Evolutionary conservation across 192 early-diverging fungal species (phyloP).

Genomic region (Geosiphon pyriformis): DNA sequence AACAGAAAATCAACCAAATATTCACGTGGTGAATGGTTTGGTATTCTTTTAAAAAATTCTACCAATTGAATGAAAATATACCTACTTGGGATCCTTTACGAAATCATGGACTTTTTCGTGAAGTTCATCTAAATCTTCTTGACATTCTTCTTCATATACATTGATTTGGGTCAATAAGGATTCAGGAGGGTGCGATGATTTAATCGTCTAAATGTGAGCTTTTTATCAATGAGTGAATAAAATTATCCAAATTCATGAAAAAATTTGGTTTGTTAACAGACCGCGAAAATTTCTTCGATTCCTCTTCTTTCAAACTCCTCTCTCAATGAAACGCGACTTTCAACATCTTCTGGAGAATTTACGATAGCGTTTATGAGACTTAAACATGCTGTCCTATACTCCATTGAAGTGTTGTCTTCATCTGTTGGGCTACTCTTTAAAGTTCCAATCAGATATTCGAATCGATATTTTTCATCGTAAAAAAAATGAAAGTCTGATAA

Average conservation of each 20-base stretch:
- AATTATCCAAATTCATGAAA: background rate
- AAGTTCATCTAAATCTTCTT: constrained; percentile 40
- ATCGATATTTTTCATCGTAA: constrained; percentile 47
- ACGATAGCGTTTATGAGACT: constrained; percentile 44
- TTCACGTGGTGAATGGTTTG: too few species aligned
- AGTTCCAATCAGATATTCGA: constrained; percentile 44
- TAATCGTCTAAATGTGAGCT: background rate
- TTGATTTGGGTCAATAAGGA: constrained; percentile 39
- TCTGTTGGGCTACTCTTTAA: constrained; percentile 19
- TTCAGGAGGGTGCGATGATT: constrained; percentile 32
- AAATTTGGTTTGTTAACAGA: constrained; percentile 19
- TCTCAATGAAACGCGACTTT: constrained; percentile 36
- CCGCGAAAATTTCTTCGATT: constrained; percentile 40
- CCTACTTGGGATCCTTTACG: constrained; percentile 24
- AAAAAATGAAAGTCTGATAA: constrained; percentile 42
- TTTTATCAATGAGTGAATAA: background rate
- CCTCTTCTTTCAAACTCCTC: constrained; percentile 47
- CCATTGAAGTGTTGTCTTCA: constrained; percentile 17
- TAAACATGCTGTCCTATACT: constrained; percentile 40
- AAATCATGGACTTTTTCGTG: constrained; percentile 31
- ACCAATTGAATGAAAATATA: too few species aligned
- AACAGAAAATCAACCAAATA: too few species aligned
- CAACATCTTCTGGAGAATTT: constrained; percentile 37
- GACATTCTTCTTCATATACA: constrained; percentile 35
- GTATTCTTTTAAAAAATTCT: too few species aligned